Conservation (phyloP, 2,329 filamentous ascomycete species). For the Cladobotryum protrusum region DNA sequence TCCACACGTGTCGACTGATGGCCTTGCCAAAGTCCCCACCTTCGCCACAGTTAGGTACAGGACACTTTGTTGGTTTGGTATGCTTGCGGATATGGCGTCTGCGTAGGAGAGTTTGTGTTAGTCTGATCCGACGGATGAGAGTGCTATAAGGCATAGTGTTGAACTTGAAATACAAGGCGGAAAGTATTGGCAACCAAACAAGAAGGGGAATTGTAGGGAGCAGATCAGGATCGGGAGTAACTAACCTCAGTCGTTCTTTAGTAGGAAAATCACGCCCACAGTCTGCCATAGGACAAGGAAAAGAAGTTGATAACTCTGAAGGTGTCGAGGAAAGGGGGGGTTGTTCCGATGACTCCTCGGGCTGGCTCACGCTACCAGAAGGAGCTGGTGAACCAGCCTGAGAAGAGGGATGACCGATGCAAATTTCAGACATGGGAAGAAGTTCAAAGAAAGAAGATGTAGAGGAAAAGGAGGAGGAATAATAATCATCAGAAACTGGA, state of each 20-base stretch:
- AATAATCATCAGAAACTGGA: background rate
- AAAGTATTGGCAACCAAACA: background rate
- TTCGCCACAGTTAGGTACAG: background rate
- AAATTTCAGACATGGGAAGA: background rate
- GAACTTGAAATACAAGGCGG: background rate
- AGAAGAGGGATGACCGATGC: background rate
- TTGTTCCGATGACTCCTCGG: background rate
- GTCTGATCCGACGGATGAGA: too few species aligned
- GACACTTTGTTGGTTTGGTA: conserved; percentile 2
- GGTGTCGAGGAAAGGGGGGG: background rate
- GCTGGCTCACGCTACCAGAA: background rate
- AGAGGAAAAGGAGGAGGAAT: background rate
- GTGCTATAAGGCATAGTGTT: too few species aligned
- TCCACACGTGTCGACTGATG: conserved; percentile 7
- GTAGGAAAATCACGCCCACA: background rate
- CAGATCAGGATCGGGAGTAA: background rate
- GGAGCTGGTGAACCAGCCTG: background rate
- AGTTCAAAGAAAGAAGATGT: background rate
- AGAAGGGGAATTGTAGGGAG: background rate
- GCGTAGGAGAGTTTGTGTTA: background rate
- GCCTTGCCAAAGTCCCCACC: background rate
- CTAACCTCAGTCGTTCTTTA: conserved; percentile 2
- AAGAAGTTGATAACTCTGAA: background rate
- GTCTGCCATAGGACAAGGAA: background rate
- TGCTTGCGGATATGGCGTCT: conserved; percentile 5